phyloP scores from a whole-genome alignment of 139 green algal species.

The Ettlia oleoabundans region DNA sequence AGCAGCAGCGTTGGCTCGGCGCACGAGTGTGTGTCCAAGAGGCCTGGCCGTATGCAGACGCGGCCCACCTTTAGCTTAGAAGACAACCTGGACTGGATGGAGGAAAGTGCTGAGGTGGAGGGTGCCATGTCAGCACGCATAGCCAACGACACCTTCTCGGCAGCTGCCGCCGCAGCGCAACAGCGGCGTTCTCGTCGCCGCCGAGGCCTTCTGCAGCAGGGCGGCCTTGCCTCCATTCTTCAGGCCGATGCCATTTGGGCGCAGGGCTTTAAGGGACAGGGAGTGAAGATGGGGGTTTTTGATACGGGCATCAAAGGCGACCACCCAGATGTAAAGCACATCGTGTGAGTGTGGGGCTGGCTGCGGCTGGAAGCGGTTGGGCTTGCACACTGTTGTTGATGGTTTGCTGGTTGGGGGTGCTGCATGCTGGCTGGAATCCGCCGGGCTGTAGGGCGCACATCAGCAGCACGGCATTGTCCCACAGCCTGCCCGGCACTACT shows the following conservation, averaged over 20 bases:
- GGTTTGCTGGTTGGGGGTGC: too few species aligned
- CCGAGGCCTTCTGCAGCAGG: not conserved
- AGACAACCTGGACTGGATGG: constrained; percentile 2
- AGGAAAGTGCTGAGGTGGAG: not conserved
- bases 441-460: too few species aligned
- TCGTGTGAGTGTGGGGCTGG: constrained; percentile 56
- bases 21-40: not conserved
- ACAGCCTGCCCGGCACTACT: too few species aligned
- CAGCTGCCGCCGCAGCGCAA: not conserved
- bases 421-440: too few species aligned
- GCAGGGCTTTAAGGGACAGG: constrained; percentile 79
- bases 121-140: not conserved
- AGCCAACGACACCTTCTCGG: not conserved
- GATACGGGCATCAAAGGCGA: constrained; percentile 93
- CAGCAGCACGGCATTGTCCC: too few species aligned
- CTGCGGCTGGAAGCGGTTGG: not conserved
- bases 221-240: constrained; percentile 61
- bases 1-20: not conserved
- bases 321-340: constrained; percentile 96
- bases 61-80: constrained; percentile 47
- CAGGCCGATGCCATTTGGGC: constrained; percentile 81
- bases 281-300: constrained; percentile 94
- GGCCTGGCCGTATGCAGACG: constrained; percentile 46
- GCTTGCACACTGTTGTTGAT: too few species aligned
- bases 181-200: not conserved